Base-by-base conservation (phyloP, 495 filamentous ascomycete species). In the Apodospora peruviana region DNA sequence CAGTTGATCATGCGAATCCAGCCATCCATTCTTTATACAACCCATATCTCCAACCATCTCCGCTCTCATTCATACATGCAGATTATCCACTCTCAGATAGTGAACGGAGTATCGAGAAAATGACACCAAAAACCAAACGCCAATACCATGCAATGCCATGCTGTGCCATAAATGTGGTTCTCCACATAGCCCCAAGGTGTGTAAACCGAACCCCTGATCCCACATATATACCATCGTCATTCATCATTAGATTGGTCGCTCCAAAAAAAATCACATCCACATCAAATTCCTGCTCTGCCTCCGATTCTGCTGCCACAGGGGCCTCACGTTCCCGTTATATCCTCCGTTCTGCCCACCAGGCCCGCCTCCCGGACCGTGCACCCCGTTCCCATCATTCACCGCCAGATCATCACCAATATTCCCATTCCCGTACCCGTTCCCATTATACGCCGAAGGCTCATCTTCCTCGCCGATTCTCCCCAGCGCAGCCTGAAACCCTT, bases 271-370 rank as follows among this genome's bases (percentile, higher is more conserved):
- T 70, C 56, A 73, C 59, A 72, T 53, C 72, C 72, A 75, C 66
- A 73, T 69, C 43, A 70, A 39, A 48, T 73, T 72, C 36, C 71
- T 59, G 50, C 70, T 70, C 52, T 69, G 70, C 49, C 67, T 64
- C 44, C 72, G 48, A 41, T 73, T 71, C 61, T 75, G 72, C 61
- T 75, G 72, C 72, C 72, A 75, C 16, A 75, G 55, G 29, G 71
- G 72, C 22, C 55, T 18, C 36, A 47, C 40, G 3, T 21, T n/a
- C 10, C 41, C 39, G 8, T 34, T 23, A 36, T 38, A 41, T 17
- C 45, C 48, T 1, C 10, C 48, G 34, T 18, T 34, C 1, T 44
- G 42, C 11, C 37, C 53, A 7, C 23, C 54, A n/a, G n/a, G n/a
- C n/a, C n/a, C 55, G 7, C 40, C 49, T 5, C 32, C 45, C 8